These are phyloP conservation scores for Colletotrichum sidae DNA, from an alignment of 2,329 filamentous ascomycete species.

Conservation along the genomic window DNA sequence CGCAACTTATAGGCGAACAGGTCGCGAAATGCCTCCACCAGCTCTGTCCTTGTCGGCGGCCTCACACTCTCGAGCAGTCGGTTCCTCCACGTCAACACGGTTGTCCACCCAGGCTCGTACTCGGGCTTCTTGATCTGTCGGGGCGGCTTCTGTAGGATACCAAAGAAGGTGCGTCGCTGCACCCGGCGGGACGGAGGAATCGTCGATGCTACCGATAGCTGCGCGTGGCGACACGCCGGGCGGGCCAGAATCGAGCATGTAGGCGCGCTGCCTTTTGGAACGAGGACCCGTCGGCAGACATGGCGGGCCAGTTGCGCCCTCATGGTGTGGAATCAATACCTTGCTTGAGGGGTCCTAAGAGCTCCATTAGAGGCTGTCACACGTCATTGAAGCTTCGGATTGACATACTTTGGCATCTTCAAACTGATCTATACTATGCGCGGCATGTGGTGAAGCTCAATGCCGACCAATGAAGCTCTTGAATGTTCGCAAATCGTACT, in stretches of 20 bases:
- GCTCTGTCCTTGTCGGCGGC: slow-evolving; percentile 70
- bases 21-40: slow-evolving; percentile 72
- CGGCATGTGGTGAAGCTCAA: slow-evolving; percentile 35
- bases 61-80: slow-evolving; percentile 72
- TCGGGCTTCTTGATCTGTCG: slow-evolving; percentile 70
- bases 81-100: slow-evolving; percentile 75
- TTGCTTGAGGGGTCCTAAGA: slow-evolving; percentile 19
- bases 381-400: neutral
- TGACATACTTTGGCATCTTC: slow-evolving; percentile 33
- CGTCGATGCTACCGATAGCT: slow-evolving; percentile 40
- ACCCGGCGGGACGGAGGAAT: slow-evolving; percentile 40
- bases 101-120: slow-evolving; percentile 77
- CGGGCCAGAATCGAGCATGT: slow-evolving; percentile 48
- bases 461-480: slow-evolving; percentile 32
- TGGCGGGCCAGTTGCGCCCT: slow-evolving; percentile 59
- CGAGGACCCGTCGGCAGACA: slow-evolving; percentile 53
- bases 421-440: slow-evolving; percentile 10
- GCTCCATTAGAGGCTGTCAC: neutral
- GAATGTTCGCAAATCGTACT: slow-evolving; percentile 29
- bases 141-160: slow-evolving; percentile 70
- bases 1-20: slow-evolving; percentile 71
- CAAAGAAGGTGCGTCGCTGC: slow-evolving; percentile 65
- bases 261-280: slow-evolving; percentile 48
- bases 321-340: slow-evolving; percentile 49
- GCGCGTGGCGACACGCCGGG: slow-evolving; percentile 40